phyloP scores from a whole-genome alignment of 352 stramenopile species.

The Phytophthora citrophthora region DNA sequence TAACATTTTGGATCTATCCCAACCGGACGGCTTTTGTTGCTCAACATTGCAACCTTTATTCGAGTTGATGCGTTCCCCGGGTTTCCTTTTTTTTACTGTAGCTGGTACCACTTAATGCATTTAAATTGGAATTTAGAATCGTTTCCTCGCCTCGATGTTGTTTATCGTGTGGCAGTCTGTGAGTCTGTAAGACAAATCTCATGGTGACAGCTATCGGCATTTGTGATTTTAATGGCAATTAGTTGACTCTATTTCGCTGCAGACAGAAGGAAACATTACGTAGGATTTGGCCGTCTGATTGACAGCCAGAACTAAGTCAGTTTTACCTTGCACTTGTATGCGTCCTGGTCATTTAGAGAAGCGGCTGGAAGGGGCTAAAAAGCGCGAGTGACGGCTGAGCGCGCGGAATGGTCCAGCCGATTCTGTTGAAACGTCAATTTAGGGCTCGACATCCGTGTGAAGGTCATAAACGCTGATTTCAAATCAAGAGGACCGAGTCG shows the following conservation, averaged over 20 bases:
- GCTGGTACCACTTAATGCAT: background rate
- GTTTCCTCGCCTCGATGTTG: background rate
- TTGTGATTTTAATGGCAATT: background rate
- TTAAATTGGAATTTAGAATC: background rate
- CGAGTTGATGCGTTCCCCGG: too few relatives aligned
- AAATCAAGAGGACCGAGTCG: slow-evolving; percentile 3
- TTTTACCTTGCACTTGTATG: background rate
- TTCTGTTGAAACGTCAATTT: slow-evolving; percentile 2
- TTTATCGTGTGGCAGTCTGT: background rate
- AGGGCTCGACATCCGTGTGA: background rate
- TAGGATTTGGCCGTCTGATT: slow-evolving; percentile 1
- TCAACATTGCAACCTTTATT: too few relatives aligned
- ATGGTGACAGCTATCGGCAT: slow-evolving; percentile 2
- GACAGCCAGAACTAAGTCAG: background rate
- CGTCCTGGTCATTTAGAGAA: background rate
- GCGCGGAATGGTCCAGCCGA: background rate
- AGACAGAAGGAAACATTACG: background rate
- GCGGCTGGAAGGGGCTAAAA: background rate
- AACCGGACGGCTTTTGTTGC: too few relatives aligned
- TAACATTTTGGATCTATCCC: too few relatives aligned
- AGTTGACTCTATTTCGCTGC: background rate
- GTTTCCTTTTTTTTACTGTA: too few relatives aligned
- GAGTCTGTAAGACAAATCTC: background rate
- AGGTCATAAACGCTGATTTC: background rate
- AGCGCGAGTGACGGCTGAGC: background rate